Base-by-base conservation (phyloP, 495 filamentous ascomycete species). In the Penicillium lividum region DNA sequence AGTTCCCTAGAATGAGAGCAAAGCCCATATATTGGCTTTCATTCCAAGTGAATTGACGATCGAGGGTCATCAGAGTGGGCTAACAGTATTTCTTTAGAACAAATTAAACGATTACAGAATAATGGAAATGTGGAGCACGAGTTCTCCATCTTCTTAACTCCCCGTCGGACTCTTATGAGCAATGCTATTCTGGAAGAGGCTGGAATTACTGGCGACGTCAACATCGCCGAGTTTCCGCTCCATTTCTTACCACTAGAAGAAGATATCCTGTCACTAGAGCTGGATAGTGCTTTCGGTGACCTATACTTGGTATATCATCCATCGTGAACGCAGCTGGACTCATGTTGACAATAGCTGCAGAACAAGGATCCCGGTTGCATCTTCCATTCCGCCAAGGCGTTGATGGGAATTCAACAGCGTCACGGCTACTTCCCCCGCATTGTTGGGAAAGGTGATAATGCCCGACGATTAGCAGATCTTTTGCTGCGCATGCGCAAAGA, bases 341-440 rank as follows among this genome's bases (percentile, higher is more conserved):
- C 10, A 3, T 16, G 15, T 36, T 65, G 30, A 65, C 56, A 5
- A 31, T 42, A 27, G 25, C 11, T 29, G 40, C 53, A 89, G 85
- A 84, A 88, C 43, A 97, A 95, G 79, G 92, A 98, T 70, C 90
- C 93, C 25, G 96, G 92, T 3, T 85, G 89, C 28, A 86, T 92
- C 30, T 97, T 93, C 67, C 81, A 94, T 25, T 82, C 93, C 52
- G 91, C 95, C 45, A 88, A 88, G 68, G 93, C 95, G n/a, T 79
- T 99, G 54, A 98, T 99, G 95, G 86, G 83, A 25, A 86, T 97
- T 53, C 95, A 99, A 70, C 87, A 91, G 68, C 86, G 86, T 58
- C 86, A 97, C 72, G 95, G 95, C 7, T 86, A 98, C 48, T 98
- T 98, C 65, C 94, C 95, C 34, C 85, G 93, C 7, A 95, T 99